Base-by-base conservation (phyloP, 2,329 filamentous ascomycete species). In the Elsinoe necatrix region DNA sequence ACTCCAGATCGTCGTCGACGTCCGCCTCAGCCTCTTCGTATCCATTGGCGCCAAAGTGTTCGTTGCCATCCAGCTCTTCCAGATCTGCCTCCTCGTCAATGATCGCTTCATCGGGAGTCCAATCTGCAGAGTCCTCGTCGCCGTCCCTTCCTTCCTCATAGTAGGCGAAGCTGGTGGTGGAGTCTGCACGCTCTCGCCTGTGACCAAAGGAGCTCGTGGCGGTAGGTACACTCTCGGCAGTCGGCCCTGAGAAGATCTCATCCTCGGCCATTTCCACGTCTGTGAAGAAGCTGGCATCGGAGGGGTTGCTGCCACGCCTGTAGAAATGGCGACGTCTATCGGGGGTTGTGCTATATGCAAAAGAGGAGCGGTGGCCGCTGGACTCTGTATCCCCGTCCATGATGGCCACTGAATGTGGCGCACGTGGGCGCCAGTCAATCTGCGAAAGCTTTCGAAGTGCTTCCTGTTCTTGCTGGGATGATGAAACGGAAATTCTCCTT, bases 241-340 rank as follows among this genome's bases (percentile, higher is more conserved):
- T 84, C 5, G 92, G 93, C 5, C 93, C 93, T 21, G 92, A 86
- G 72, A 92, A 98, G 48, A 95, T 81, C 79, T 97, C 92, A 69
- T 95, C 89, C 54, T 95, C 89, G 18, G 93, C 92, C 93, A 98
- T 97, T 70, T 96, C 92, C n/a, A 97, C 91, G 71, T 95, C 89
- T 63, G 89, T 89, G 64, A 95, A 85, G 63, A 96, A 85, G 72
- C 89, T 95, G 34, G 84, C 72, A 75, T 79, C 55, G 39, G 20
- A 48, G 34, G 11, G 54, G 65, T 88, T 88, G 54, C 84, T 86
- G 62, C 78, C 77, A 56, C 85, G 77, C 55, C 84, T 77, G 70
- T 89, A 88, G 58, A 67, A 61, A 50, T 62, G 61, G 57, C 60
- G 61, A 55, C 64, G 63, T 42, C 61, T 61, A 34, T 64, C 61